A percentile compares a stretch with the other conserved stretches of the same genome.
phyloP scores from a whole-genome alignment of 1,284 basidiomycete species.

The Sporisorium scitamineum region DNA sequence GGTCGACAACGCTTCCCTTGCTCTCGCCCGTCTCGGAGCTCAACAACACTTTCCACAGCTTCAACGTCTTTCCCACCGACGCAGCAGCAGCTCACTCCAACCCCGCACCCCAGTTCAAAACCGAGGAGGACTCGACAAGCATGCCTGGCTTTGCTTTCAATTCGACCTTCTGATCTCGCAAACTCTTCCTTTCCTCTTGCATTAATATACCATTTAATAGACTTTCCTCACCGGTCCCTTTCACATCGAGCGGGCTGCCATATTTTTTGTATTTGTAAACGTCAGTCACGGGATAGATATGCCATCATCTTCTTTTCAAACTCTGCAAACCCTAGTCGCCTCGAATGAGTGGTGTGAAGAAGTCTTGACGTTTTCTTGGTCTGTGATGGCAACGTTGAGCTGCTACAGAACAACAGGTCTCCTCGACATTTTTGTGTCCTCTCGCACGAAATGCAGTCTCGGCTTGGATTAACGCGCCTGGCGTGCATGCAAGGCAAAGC shows the following conservation, averaged over 20 bases:
- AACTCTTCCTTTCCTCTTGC: too few species aligned
- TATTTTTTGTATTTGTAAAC: neutral
- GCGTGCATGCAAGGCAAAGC: neutral
- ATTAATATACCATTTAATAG: neutral
- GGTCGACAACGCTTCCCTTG: constrained; percentile 22
- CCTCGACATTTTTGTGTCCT: too few species aligned
- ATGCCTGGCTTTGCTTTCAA: neutral
- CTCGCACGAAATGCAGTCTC: neutral
- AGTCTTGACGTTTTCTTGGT: too few species aligned
- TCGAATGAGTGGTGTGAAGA: too few species aligned
- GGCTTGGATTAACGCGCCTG: neutral
- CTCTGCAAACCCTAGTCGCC: too few species aligned
- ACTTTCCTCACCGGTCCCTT: neutral
- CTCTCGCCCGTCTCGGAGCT: constrained; percentile 38
- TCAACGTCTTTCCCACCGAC: constrained; percentile 18
- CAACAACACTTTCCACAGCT: constrained; percentile 24
- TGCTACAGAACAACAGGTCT: too few species aligned
- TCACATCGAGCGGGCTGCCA: neutral
- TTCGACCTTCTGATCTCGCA: neutral
- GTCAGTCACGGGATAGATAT: neutral
- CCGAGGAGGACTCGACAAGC: neutral
- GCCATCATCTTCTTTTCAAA: neutral
- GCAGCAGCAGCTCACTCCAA: neutral
- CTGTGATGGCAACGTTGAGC: too few species aligned
- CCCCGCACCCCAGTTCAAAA: neutral